phyloP scores from a whole-genome alignment of 805 yeast genomes.

The Ogataea ganodermae region DNA sequence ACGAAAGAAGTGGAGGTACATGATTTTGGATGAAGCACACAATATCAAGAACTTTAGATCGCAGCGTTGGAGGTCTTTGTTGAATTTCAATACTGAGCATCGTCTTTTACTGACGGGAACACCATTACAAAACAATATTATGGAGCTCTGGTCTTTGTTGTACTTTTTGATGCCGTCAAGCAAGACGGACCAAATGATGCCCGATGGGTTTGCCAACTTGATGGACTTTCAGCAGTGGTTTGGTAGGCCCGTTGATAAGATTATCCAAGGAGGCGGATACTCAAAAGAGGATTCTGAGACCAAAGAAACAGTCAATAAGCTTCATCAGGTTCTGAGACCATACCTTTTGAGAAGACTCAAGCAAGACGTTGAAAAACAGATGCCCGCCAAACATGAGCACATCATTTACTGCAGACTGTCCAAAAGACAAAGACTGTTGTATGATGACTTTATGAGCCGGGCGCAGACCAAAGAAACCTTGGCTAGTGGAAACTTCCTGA shows the following conservation, averaged over 20 bases:
- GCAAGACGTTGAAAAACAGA: constrained; percentile 96
- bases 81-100: constrained; percentile 90
- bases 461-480: constrained; percentile 94
- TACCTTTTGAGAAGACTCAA: constrained; percentile 87
- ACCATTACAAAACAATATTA: constrained; percentile 91
- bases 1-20: constrained; percentile 91
- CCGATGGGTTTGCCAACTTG: constrained; percentile 93
- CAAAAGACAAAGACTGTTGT: constrained; percentile 85
- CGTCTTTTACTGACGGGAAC: constrained; percentile 92
- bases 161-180: constrained; percentile 96
- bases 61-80: constrained; percentile 93
- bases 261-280: constrained; percentile 70
- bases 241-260: constrained; percentile 93
- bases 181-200: constrained; percentile 65
- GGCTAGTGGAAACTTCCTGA: constrained; percentile 90
- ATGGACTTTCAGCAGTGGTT: constrained; percentile 98
- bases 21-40: constrained; percentile 98
- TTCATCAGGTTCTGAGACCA: constrained; percentile 93
- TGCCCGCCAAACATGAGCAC: constrained; percentile 98
- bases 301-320: constrained; percentile 75
- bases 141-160: constrained; percentile 93
- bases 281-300: constrained; percentile 71
- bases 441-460: constrained; percentile 96
- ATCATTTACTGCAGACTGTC: constrained; percentile 89
- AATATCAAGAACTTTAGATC: constrained; percentile 95